phyloP scores from a whole-genome alignment of 2,329 filamentous ascomycete genomes.

The Davidsoniella eucalypti region DNA sequence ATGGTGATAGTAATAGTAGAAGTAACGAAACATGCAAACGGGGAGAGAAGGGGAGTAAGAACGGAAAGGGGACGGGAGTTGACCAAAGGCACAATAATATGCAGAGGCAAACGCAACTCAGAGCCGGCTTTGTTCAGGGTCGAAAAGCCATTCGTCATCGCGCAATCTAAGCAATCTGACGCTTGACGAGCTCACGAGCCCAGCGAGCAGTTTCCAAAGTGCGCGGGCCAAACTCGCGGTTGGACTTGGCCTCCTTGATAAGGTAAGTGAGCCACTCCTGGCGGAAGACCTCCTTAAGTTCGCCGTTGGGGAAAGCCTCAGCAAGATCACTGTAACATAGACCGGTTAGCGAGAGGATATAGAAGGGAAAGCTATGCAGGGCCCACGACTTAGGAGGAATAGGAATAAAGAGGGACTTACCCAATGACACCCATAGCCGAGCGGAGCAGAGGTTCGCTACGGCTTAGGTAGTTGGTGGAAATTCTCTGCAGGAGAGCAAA shows the following conservation, averaged over 20 bases:
- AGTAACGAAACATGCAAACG: conserved; percentile 4
- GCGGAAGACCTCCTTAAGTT: conserved; percentile 71
- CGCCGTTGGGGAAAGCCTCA: conserved; percentile 81
- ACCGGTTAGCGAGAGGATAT: conserved; percentile 21
- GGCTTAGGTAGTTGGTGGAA: conserved; percentile 57
- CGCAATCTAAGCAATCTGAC: conserved; percentile 39
- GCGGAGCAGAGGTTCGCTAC: conserved; percentile 79
- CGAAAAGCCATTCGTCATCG: background rate
- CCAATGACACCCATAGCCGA: conserved; percentile 96
- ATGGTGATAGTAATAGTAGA: conserved; percentile 1
- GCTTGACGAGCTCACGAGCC: conserved; percentile 95
- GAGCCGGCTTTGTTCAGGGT: background rate
- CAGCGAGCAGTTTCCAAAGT: conserved; percentile 92
- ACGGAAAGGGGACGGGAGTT: background rate
- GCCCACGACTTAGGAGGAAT: background rate
- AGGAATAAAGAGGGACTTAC: conserved; percentile 33
- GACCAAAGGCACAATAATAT: background rate
- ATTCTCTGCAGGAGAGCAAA: conserved; percentile 75
- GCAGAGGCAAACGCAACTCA: conserved; percentile 5
- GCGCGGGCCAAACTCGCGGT: conserved; percentile 68
- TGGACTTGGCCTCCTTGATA: conserved; percentile 82
- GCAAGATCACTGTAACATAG: conserved; percentile 57
- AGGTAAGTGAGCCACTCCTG: conserved; percentile 78
- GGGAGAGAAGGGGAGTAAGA: background rate
- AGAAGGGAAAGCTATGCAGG: background rate